Base-by-base conservation (phyloP, 2,329 filamentous ascomycete genomes). In the Aspergillus glaucus region DNA sequence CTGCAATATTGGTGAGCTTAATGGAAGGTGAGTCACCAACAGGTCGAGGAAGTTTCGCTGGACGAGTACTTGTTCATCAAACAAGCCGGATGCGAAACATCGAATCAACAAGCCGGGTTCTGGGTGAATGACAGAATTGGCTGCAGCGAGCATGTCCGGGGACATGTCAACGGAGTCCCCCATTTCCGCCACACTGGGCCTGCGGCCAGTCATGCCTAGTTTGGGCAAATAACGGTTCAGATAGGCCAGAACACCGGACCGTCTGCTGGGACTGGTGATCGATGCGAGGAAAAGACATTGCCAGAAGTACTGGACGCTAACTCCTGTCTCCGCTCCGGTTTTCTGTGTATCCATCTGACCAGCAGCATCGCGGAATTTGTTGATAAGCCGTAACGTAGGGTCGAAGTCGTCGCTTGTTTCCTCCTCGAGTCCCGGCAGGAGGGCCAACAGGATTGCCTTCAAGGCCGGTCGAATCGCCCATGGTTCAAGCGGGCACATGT, bases 361-460 rank as follows among this genome's bases (percentile, higher is more conserved):
- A 17, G 65, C 59, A 7, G 81, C 79, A 50, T 78, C 70, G 61
- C 91, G 89, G 65, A 97, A 83, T 49, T 80, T 83, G 58, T 93
- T 86, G 43, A 97, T 66, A 8, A 95, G 81, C 50, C 79, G 81
- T 48, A 95, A 67, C 1, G 91, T 94, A 47, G 87, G 81, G 54
- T 97, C 92, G 66, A 97, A 98, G 64, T 98, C 94, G 64, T 98
- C 93, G 56, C 91, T 94, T 7, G 89, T 94, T 66, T 97, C 93
- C 57, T 98, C 93, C 67, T 98, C 93, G 2, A 98, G 72, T 0
- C 91, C 93, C 0, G 93, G 93, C 3, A 98, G 75, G 26, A 98
- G 75, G n/a, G 88, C 86, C 17, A 98, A 74, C 51, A 97, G 84
- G 12, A 97, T 81, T 6, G 91, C 87, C 68, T 95, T 96, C 70